Evolutionary conservation across 768 basidiomycete species (phyloP), one percentile per base, ranked within the genome.

Genomic region (Phaeotremella fagi): DNA sequence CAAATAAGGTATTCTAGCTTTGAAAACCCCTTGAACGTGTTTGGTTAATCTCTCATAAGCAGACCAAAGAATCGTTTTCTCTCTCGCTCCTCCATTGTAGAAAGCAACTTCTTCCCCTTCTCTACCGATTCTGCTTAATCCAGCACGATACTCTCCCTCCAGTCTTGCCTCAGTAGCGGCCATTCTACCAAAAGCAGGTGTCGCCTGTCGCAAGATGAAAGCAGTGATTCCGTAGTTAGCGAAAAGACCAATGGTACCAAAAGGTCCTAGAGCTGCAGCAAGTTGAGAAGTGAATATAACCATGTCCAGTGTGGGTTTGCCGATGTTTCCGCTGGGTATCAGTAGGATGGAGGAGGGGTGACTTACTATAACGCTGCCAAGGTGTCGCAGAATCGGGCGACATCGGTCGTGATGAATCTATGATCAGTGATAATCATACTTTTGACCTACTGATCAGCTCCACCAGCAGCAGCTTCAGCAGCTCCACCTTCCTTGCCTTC

Each of bases 21-120:
- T 90, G 78, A 89, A 92, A 43, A 97, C 90, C 0, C 83, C 85
- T 65, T 97, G 92, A 49, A 95, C 81, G 60, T 98, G 92, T 61
- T 82, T 85, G 61, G 91, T 89, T 20, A 97, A 74, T 25, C 82
- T 79, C 57, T 85, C 69, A 63, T 97, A 97, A 0, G 89, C 86
- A 16, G 78, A 75, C 48, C 81, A 82, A 35, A 98, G 76, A 43
- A 97, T 91, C 55, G 85, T 83, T 59, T 82, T 83, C 74, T 98
- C 94, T 33, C 87, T 78, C 2, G 78, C 71, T 0, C 90, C 90
- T 0, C 94, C 94, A 59, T 90, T 84, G 73, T 98, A 98, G 71
- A 98, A 98, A 83, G 94, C 94, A 29, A 98, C 80, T 71, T 98
- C 92, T 69, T 98, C 94, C 20, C 85, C 83, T 64, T 97, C 91